phyloP scores from a whole-genome alignment of 345 rosid species.

The Laguncularia racemosa region DNA sequence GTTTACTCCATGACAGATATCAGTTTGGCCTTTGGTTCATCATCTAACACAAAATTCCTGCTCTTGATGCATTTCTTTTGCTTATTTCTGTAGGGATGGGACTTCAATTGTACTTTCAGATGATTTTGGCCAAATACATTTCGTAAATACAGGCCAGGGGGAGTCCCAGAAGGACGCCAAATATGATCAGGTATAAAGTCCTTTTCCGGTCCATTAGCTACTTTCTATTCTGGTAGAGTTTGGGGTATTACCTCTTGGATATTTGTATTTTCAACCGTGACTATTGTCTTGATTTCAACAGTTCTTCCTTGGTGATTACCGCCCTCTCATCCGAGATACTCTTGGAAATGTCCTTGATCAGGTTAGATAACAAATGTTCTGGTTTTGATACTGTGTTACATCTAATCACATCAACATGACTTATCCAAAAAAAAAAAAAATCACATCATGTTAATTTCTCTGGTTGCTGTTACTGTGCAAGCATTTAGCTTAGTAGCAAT shows the following conservation, averaged over 20 bases:
- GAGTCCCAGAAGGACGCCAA: conserved; percentile 92
- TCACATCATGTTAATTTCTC: no score
- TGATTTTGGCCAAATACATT: conserved; percentile 97
- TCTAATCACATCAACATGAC: no score
- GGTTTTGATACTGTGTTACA: background rate
- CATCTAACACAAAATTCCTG: no score
- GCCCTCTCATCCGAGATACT: conserved; percentile 82
- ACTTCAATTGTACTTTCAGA: conserved; percentile 97
- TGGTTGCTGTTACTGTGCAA: no score
- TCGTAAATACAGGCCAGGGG: conserved; percentile 95
- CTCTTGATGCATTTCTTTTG: conserved; percentile 1
- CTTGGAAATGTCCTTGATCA: conserved; percentile 89
- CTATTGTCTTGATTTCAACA: conserved; percentile 22
- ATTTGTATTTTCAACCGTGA: conserved; percentile 14
- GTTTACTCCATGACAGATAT: no score
- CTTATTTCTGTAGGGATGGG: conserved; percentile 64
- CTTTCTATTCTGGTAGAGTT: background rate
- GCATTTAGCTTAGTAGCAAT: no score
- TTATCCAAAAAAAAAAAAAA: no score
- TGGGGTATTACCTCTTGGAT: background rate
- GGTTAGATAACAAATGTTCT: conserved; percentile 37
- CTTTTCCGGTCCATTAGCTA: background rate
- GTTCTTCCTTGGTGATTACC: conserved; percentile 99
- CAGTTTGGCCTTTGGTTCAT: no score
- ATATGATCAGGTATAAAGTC: conserved; percentile 76